A percentile compares a stretch with the other conserved stretches of the same genome.
Conservation (phyloP, 2,329 filamentous ascomycete genomes). For the Cryphonectria radicalis region DNA sequence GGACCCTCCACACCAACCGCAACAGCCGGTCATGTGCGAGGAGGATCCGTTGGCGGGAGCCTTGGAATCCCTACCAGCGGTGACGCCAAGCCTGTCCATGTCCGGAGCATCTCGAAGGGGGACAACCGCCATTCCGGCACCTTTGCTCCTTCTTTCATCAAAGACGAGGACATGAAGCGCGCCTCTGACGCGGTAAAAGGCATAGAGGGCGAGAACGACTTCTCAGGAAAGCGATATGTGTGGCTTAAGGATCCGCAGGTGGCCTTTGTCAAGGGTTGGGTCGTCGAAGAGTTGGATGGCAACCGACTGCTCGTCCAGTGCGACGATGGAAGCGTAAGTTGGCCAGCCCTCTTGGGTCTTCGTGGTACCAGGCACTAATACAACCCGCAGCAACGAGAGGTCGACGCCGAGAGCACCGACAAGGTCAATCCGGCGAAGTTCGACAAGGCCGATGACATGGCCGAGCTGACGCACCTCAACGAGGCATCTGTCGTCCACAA, state of each 20-base stretch:
- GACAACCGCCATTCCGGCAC: constrained; percentile 72
- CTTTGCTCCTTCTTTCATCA: constrained; percentile 96
- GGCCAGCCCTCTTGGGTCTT: background rate
- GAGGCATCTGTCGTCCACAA: constrained; percentile 98
- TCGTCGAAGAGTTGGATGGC: constrained; percentile 77
- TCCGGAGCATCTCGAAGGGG: constrained; percentile 65
- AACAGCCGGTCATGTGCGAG: constrained; percentile 16
- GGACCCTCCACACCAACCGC: constrained; percentile 9
- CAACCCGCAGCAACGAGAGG: constrained; percentile 75
- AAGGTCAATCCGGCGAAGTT: constrained; percentile 99
- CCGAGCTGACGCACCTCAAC: constrained; percentile 95
- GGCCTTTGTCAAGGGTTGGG: constrained; percentile 91
- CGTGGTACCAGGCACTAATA: background rate
- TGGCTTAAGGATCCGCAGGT: constrained; percentile 88
- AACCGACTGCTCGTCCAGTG: constrained; percentile 83
- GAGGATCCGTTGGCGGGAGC: constrained; percentile 20
- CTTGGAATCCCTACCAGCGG: constrained; percentile 19
- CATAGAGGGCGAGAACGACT: constrained; percentile 97
- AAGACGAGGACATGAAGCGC: constrained; percentile 74
- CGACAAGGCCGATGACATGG: constrained; percentile 99
- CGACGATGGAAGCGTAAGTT: constrained; percentile 82
- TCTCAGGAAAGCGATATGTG: constrained; percentile 97
- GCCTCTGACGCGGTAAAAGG: constrained; percentile 63
- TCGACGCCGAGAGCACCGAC: constrained; percentile 86
- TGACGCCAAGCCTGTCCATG: constrained; percentile 42